Conservation (phyloP, 2,329 filamentous ascomycete species). For the Septoria petroselini region DNA sequence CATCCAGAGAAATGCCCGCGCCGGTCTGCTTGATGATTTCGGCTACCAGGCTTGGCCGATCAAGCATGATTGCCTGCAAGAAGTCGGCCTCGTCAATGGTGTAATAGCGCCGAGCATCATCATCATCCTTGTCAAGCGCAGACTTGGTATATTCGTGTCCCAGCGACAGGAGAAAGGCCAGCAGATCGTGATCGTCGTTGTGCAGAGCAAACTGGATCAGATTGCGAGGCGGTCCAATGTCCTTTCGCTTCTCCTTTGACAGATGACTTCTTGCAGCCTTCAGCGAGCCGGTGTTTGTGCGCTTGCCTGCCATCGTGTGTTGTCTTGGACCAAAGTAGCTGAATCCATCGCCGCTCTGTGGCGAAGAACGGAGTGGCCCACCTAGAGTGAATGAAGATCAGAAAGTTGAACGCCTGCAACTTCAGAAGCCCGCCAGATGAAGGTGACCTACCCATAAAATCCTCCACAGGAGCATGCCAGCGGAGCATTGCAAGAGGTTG, state of each 20-base stretch:
- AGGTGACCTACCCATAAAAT: constrained; percentile 8
- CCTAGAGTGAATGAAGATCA: not conserved
- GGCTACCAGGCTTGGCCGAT: constrained; percentile 57
- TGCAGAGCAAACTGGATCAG: constrained; percentile 38
- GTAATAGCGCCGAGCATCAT: constrained; percentile 28
- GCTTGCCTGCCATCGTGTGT: constrained; percentile 19
- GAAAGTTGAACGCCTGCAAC: not conserved
- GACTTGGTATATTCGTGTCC: constrained; percentile 45
- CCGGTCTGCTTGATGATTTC: constrained; percentile 65
- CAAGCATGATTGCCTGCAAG: constrained; percentile 44
- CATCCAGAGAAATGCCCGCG: constrained; percentile 65
- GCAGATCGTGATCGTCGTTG: constrained; percentile 53
- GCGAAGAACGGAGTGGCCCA: constrained; percentile 18
- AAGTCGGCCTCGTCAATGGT: constrained; percentile 36
- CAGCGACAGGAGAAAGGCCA: constrained; percentile 59
- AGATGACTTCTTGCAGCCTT: constrained; percentile 18
- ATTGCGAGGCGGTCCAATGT: constrained; percentile 18
- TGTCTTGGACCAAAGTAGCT: constrained; percentile 22
- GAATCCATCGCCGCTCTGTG: constrained; percentile 15
- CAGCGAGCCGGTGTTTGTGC: constrained; percentile 22
- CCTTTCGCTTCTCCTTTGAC: constrained; percentile 16
- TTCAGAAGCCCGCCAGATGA: not conserved
- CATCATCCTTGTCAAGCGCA: constrained; percentile 16
- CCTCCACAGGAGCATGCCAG: constrained; percentile 30
- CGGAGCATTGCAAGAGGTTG: constrained; percentile 55